Base-by-base conservation (phyloP, 768 basidiomycete genomes). In the Leccinum aurantiacum region DNA sequence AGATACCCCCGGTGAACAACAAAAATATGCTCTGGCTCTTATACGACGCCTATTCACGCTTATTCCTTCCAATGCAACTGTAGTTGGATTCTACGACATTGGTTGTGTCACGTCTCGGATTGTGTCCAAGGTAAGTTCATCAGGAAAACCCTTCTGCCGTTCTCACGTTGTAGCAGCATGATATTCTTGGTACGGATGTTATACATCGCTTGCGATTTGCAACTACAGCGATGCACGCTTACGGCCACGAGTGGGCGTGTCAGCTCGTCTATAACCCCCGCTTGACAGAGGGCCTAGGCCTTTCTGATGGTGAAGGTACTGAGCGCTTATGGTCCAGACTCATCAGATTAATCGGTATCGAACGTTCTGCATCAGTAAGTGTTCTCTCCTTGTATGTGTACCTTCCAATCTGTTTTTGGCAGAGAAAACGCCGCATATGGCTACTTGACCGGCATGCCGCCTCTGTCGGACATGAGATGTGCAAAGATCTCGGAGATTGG, bases 331-430 rank as follows among this genome's bases (percentile, higher is more conserved):
- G 78, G 78, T 76, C 74, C 0, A 29, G 54, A 0, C 54, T 78
- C 7, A 50, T 71, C 31, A 71, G 69, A 37, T 58, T 81, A 1
- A 79, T 81, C 25, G 64, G 68, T 0, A 65, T 77, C 19, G 68
- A 72, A 0, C 62, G 75, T 9, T 57, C 63, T 0, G 77, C 72
- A 8, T 70, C 66, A 14, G 79, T 80, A 63, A 29, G 48, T 49
- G 3, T 10, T 27, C 29, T 31, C 29, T 31, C 29, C 31, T 9
- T 19, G 19, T 46, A 3, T 37, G 29, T 10, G 29, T 50, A 37
- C 24, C 24, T 38, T 17, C 29, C 24, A 10, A 6, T 3, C 29
- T 25, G 14, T 44, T 44, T 15, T 31, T 31, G 29, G 29, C 29
- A 31, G 29, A 31, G 29, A 31, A 31, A 31, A 31, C 29, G 29